These are phyloP conservation scores for Lactarius evosmus DNA, from an alignment of 768 basidiomycete genomes.

Conservation along the genomic window DNA sequence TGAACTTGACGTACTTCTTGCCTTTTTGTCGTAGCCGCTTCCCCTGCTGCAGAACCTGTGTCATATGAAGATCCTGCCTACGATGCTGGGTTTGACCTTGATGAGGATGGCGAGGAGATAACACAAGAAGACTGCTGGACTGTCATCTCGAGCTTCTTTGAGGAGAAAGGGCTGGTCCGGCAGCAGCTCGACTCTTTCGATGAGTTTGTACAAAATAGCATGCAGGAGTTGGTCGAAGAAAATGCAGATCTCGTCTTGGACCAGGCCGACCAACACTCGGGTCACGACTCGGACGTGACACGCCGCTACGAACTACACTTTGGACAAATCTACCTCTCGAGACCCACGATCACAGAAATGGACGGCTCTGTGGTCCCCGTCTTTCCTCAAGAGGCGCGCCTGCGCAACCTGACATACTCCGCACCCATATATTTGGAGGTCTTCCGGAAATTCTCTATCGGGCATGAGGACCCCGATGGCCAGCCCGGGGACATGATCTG, in stretches of 20 bases:
- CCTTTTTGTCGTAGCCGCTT: conserved; percentile 26
- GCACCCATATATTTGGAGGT: conserved; percentile 95
- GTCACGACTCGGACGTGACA: conserved; percentile 73
- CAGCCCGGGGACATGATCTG: conserved; percentile 76
- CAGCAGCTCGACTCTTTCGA: conserved; percentile 99
- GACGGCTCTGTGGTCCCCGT: conserved; percentile 93
- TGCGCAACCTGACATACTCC: conserved; percentile 94
- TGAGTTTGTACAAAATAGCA: conserved; percentile 98
- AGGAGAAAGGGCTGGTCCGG: conserved; percentile 94
- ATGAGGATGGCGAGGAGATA: conserved; percentile 67
- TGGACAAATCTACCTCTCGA: conserved; percentile 94
- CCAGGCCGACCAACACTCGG: conserved; percentile 94
- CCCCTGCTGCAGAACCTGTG: conserved; percentile 17
- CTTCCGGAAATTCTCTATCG: conserved; percentile 78
- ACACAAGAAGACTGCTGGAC: conserved; percentile 95
- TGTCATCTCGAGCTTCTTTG: conserved; percentile 94
- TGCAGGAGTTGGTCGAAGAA: conserved; percentile 99
- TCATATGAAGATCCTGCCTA: conserved; percentile 58
- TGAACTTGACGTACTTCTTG: conserved; percentile 14
- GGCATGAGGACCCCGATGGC: conserved; percentile 77
- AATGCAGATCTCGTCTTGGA: conserved; percentile 93
- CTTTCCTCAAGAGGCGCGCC: conserved; percentile 94
- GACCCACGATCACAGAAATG: conserved; percentile 91
- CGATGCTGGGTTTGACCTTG: conserved; percentile 51
- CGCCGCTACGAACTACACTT: conserved; percentile 97